These are phyloP conservation scores for Acaromyces ingoldii DNA, from an alignment of 1,284 basidiomycete species.

Conservation along the genomic window DNA sequence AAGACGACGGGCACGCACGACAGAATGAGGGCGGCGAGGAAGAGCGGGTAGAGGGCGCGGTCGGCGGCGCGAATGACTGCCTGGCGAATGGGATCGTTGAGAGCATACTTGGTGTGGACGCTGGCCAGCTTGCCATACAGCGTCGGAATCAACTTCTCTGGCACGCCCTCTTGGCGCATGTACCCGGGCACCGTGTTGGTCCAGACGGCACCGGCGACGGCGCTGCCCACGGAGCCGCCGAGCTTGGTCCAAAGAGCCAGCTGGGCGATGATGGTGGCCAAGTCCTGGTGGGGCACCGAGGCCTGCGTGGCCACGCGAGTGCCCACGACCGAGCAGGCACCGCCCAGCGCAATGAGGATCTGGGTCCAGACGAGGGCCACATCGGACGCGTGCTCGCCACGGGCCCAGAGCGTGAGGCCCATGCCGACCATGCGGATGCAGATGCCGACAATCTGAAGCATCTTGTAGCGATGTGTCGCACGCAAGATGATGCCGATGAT, in stretches of 20 bases:
- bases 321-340: conserved; percentile 46
- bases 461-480: conserved; percentile 12
- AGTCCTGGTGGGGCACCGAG: conserved; percentile 52
- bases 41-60: background rate
- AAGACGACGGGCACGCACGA: conserved; percentile 51
- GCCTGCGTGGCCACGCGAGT: conserved; percentile 52
- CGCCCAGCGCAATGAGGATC: conserved; percentile 14
- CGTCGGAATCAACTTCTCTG: background rate
- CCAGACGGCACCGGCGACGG: conserved; percentile 51
- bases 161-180: conserved; percentile 13
- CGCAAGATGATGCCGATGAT: conserved; percentile 5
- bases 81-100: background rate
- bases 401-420: conserved; percentile 1
- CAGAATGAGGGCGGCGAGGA: background rate
- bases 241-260: conserved; percentile 52
- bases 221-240: conserved; percentile 51
- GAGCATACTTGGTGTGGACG: background rate
- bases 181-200: conserved; percentile 33
- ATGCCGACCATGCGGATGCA: background rate
- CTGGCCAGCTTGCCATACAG: background rate
- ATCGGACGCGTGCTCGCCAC: conserved; percentile 9
- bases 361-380: background rate
- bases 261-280: conserved; percentile 51
- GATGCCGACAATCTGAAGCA: conserved; percentile 5
- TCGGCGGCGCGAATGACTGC: background rate